Percentiles rank a stretch among this genome's conserved stretches.
phyloP scores from a whole-genome alignment of 805 yeast species.

The Kluyveromyces nonfermentans region DNA sequence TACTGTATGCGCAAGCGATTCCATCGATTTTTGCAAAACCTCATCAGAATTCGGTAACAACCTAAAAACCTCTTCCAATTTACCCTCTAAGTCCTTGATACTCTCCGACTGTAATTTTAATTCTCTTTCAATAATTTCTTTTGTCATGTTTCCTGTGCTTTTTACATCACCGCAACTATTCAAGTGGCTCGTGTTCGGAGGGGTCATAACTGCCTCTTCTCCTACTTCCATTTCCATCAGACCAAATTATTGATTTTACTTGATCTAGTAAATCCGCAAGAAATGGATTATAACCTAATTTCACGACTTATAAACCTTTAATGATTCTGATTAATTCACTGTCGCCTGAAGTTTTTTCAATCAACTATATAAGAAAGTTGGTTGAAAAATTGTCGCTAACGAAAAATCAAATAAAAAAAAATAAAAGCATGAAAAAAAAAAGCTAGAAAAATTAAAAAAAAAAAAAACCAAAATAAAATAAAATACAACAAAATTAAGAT shows the following conservation, averaged over 20 bases:
- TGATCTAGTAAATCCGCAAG: not conserved
- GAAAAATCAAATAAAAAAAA: not conserved
- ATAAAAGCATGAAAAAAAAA: not conserved
- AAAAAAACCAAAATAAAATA: not conserved
- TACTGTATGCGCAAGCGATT: slow-evolving; percentile 19
- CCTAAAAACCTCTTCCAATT: slow-evolving; percentile 5
- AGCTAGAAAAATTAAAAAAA: not conserved
- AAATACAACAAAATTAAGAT: too few relatives aligned
- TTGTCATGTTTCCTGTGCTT: not conserved
- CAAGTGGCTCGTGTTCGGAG: not conserved
- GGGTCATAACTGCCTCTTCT: not conserved
- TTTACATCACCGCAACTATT: not conserved
- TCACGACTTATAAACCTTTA: not conserved
- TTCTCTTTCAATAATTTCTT: not conserved
- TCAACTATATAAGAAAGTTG: not conserved
- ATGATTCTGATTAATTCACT: not conserved
- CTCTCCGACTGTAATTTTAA: slow-evolving; percentile 5
- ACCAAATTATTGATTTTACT: not conserved
- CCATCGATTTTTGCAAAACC: slow-evolving; percentile 9
- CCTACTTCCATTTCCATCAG: not conserved
- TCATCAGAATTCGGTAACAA: slow-evolving; percentile 6
- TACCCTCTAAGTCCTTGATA: slow-evolving; percentile 4
- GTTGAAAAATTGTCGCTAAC: not conserved
- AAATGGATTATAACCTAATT: not conserved
- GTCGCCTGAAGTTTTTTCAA: not conserved